Evolutionary conservation across 2,329 filamentous ascomycete species (phyloP).

Genomic region (Penicillium thymicola): DNA sequence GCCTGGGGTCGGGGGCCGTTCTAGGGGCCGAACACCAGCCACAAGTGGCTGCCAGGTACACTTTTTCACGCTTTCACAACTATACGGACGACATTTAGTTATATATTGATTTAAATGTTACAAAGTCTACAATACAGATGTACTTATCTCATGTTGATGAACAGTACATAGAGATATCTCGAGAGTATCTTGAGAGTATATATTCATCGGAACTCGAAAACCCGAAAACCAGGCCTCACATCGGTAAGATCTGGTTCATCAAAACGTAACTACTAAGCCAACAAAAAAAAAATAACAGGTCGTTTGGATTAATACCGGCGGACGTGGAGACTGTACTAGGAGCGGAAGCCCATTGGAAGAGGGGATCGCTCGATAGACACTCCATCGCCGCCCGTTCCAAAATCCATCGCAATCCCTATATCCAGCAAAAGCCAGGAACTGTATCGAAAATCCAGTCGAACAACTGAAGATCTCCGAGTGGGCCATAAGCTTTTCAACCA

Average conservation of each 20-base stretch:
- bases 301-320: neutral
- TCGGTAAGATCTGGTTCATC: too few relatives aligned
- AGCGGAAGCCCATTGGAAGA: neutral
- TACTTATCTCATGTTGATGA: neutral
- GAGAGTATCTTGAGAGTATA: too few relatives aligned
- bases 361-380: neutral
- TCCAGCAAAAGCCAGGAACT: neutral
- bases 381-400: neutral
- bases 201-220: neutral
- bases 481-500: neutral
- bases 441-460: neutral
- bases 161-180: neutral
- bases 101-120: neutral
- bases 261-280: neutral
- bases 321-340: neutral
- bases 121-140: neutral
- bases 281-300: neutral
- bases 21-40: constrained; percentile 9
- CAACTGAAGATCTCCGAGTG: neutral
- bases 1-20: constrained; percentile 7
- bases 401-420: neutral
- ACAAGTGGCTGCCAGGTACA: constrained; percentile 11
- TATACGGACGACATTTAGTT: neutral
- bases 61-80: neutral
- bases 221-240: neutral